Evolutionary conservation across 805 yeast genomes (phyloP).

Genomic region (Saccharomycopsis sp.): DNA sequence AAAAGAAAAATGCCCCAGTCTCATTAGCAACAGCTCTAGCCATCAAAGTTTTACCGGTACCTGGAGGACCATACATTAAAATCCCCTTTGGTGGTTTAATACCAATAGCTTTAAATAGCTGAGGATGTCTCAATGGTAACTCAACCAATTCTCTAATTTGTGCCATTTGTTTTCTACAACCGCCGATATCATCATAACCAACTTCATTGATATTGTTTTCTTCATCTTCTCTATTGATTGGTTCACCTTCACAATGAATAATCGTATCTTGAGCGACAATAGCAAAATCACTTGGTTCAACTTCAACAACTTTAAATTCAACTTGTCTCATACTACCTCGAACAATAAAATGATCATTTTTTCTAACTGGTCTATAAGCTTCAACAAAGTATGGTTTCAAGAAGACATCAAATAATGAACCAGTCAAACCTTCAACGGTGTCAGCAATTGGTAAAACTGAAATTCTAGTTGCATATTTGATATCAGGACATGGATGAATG

Average conservation of each 20-base stretch:
- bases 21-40: conserved; percentile 99
- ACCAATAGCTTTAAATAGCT: conserved; percentile 94
- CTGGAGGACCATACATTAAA: conserved; percentile 98
- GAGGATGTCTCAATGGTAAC: conserved; percentile 97
- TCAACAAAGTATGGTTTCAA: conserved; percentile 97
- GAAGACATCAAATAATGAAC: conserved; percentile 91
- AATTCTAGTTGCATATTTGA: conserved; percentile 92
- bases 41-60: conserved; percentile 99
- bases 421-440: conserved; percentile 96
- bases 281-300: conserved; percentile 95
- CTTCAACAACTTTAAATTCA: conserved; percentile 96
- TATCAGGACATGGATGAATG: conserved; percentile 94
- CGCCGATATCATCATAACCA: conserved; percentile 98
- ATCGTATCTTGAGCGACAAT: conserved; percentile 98
- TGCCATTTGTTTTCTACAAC: conserved; percentile 98
- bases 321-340: conserved; percentile 99
- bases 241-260: conserved; percentile 98
- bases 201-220: conserved; percentile 95
- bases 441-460: conserved; percentile 96
- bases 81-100: conserved; percentile 99
- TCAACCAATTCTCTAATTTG: conserved; percentile 98
- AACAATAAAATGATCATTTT: conserved; percentile 92
- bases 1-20: conserved; percentile 97
- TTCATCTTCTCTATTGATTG: conserved; percentile 96
- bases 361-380: conserved; percentile 97